A percentile compares a stretch with the other conserved stretches of the same genome.
Conservation (phyloP, 306 rosid genomes). For the Vicia sativa region DNA sequence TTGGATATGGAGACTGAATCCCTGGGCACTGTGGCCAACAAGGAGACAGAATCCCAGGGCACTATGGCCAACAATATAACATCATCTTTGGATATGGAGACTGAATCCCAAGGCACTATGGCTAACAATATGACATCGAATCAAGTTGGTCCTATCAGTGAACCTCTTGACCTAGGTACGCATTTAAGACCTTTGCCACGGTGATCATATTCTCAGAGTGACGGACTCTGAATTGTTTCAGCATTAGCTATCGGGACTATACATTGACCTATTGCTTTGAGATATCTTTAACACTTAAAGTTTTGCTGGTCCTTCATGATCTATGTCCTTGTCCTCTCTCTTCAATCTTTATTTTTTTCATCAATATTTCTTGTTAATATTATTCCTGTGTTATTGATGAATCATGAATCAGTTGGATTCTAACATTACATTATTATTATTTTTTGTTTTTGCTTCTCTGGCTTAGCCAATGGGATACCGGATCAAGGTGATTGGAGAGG, state of each 20-base stretch:
- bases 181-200: conserved; percentile 22
- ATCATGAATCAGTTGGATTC: too few species aligned
- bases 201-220: too few species aligned
- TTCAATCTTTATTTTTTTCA: neutral
- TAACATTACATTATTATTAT: too few species aligned
- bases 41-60: neutral
- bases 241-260: conserved; percentile 20
- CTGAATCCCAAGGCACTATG: too few species aligned
- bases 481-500: conserved; percentile 53
- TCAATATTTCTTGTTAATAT: too few species aligned
- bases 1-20: conserved; percentile 1
- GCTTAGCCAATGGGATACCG: neutral
- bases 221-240: too few species aligned
- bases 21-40: too few species aligned
- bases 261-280: conserved; percentile 23
- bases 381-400: too few species aligned
- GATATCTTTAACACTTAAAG: conserved; percentile 2
- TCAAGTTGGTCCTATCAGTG: conserved; percentile 53
- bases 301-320: conserved; percentile 29
- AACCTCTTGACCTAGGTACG: conserved; percentile 71
- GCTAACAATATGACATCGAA: too few species aligned
- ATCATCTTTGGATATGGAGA: too few species aligned
- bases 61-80: neutral
- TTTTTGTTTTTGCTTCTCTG: too few species aligned
- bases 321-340: neutral